phyloP scores from a whole-genome alignment of 768 basidiomycete genomes.

The Suillus weaverae region DNA sequence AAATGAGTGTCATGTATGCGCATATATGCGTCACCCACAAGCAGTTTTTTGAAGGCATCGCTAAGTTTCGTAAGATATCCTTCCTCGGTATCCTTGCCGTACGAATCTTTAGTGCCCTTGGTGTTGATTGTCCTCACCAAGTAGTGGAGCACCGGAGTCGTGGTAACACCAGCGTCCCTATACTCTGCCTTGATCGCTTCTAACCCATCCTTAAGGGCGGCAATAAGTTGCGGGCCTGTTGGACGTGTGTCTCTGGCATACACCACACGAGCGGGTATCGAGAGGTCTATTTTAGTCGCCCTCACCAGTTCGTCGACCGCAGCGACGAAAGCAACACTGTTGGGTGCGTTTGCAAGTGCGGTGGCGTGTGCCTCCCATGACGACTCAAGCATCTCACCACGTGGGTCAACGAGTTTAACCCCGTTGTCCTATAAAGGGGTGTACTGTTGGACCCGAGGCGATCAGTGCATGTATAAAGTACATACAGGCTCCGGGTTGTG shows the following conservation, averaged over 20 bases:
- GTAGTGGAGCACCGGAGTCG: constrained; percentile 96
- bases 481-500: constrained; percentile 95
- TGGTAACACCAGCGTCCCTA: constrained; percentile 80
- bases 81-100: constrained; percentile 77
- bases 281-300: constrained; percentile 71
- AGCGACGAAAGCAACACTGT: constrained; percentile 69
- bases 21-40: constrained; percentile 53
- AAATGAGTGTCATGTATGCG: constrained; percentile 4
- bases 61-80: constrained; percentile 86
- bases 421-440: constrained; percentile 80
- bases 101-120: constrained; percentile 71
- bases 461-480: constrained; percentile 9
- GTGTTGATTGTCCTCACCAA: constrained; percentile 90
- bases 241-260: constrained; percentile 94
- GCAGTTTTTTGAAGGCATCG: constrained; percentile 78
- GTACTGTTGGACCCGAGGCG: constrained; percentile 3
- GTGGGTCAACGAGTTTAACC: constrained; percentile 96
- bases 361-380: constrained; percentile 93
- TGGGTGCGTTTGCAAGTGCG: constrained; percentile 76
- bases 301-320: constrained; percentile 63
- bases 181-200: constrained; percentile 65
- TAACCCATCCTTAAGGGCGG: constrained; percentile 82
- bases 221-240: constrained; percentile 73
- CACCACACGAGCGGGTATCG: constrained; percentile 77
- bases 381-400: constrained; percentile 94